Percentiles rank a stretch among this genome's conserved stretches.
Evolutionary conservation across 1,139 yeast species (phyloP).

Genomic region (Pichia sp.): DNA sequence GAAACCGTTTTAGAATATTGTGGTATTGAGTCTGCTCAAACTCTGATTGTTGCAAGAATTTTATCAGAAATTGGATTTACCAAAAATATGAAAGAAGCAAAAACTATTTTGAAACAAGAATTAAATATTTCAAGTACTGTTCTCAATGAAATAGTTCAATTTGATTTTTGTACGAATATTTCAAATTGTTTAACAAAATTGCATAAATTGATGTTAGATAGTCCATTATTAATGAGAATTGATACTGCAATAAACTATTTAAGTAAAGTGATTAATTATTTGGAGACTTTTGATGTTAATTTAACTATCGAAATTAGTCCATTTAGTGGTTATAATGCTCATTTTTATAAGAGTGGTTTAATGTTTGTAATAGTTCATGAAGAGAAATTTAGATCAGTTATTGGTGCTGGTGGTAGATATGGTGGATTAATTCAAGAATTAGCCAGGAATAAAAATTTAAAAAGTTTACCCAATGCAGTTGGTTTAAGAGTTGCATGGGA

Average conservation of each 20-base stretch:
- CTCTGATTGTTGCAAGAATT: conserved; percentile 59
- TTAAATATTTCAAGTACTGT: conserved; percentile 76
- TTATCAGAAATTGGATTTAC: conserved; percentile 74
- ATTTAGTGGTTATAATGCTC: conserved; percentile 71
- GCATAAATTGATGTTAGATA: conserved; percentile 66
- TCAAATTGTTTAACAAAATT: conserved; percentile 58
- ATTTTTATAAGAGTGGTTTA: conserved; percentile 70
- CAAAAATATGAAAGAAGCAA: conserved; percentile 59
- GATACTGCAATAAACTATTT: conserved; percentile 60
- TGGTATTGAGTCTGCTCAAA: conserved; percentile 65
- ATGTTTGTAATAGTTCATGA: conserved; percentile 75
- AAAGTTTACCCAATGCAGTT: conserved; percentile 53
- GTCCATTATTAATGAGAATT: conserved; percentile 55
- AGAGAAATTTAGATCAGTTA: conserved; percentile 42
- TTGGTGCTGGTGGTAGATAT: conserved; percentile 92
- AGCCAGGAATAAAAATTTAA: conserved; percentile 37
- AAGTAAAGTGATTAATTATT: conserved; percentile 46
- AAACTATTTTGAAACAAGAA: conserved; percentile 59
- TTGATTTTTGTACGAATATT: conserved; percentile 67
- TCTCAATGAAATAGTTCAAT: conserved; percentile 70
- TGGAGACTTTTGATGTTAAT: conserved; percentile 54
- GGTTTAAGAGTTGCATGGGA: conserved; percentile 79
- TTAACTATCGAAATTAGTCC: conserved; percentile 50
- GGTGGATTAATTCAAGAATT: conserved; percentile 64
- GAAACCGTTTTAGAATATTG: conserved; percentile 74